Conservation (phyloP, 148 eudicot genomes). For the Talinum fruticosum region DNA sequence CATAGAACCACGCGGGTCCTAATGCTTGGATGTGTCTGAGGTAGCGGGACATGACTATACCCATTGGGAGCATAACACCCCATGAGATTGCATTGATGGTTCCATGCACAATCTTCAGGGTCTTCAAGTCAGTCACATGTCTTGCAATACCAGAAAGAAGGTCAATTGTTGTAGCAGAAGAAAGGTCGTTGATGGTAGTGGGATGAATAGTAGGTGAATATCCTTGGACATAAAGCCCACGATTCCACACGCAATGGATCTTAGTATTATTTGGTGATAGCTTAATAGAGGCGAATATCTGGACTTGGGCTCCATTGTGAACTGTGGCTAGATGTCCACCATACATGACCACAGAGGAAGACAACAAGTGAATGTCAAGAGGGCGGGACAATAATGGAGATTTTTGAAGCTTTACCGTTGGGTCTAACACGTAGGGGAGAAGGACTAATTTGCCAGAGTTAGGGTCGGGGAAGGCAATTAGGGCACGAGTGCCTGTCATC, state of each 20-base stretch:
- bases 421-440: constrained; percentile 73
- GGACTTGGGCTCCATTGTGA: constrained; percentile 73
- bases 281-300: constrained; percentile 64
- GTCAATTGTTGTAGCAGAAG: constrained; percentile 67
- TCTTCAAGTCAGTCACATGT: constrained; percentile 29
- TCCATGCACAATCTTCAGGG: constrained; percentile 64
- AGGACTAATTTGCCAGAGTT: constrained; percentile 78
- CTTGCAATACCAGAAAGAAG: constrained; percentile 50
- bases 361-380: constrained; percentile 62
- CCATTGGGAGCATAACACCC: constrained; percentile 78
- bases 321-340: constrained; percentile 89
- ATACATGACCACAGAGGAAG: constrained; percentile 74
- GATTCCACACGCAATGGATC: constrained; percentile 80
- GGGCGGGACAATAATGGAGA: constrained; percentile 66
- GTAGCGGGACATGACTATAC: constrained; percentile 67
- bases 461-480: constrained; percentile 89
- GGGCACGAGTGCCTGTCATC: constrained; percentile 82
- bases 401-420: constrained; percentile 67
- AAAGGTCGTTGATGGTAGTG: constrained; percentile 61
- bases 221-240: constrained; percentile 92
- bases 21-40: constrained; percentile 61
- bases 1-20: constrained; percentile 86
- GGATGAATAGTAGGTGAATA: constrained; percentile 97
- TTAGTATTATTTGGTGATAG: constrained; percentile 63
- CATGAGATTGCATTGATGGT: constrained; percentile 69